Conservation (phyloP, 768 basidiomycete species). For the Lyophyllum shimeji region DNA sequence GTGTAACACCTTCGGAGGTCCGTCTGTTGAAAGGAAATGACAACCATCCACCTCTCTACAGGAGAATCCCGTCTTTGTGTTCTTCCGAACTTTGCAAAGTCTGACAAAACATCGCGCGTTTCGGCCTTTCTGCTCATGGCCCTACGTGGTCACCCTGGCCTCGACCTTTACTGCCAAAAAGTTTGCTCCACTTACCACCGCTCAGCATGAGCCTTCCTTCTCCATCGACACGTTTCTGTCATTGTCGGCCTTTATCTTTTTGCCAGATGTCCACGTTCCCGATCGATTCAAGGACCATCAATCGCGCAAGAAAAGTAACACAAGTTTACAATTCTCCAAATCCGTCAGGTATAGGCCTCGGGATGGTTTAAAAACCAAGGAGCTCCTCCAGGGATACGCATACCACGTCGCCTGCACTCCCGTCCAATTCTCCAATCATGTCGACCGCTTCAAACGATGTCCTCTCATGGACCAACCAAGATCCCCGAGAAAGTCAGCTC, state of each 20-base stretch:
- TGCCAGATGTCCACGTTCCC: conserved; percentile 72
- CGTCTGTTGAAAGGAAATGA: conserved; percentile 12
- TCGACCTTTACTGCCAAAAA: conserved; percentile 58
- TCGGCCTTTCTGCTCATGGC: conserved; percentile 57
- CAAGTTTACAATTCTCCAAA: conserved; percentile 41
- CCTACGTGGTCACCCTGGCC: conserved; percentile 66
- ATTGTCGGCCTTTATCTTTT: conserved; percentile 70
- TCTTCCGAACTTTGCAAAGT: conserved; percentile 20
- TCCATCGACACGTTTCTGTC: conserved; percentile 70
- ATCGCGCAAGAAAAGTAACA: conserved; percentile 39
- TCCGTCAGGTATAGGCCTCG: conserved; percentile 59
- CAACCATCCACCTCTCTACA: conserved; percentile 10
- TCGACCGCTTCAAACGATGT: conserved; percentile 60
- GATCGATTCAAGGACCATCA: conserved; percentile 65
- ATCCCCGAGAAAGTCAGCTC: conserved; percentile 79
- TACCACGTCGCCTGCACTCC: conserved; percentile 22
- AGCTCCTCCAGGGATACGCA: conserved; percentile 20
- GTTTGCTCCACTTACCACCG: conserved; percentile 71
- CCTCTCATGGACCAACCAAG: conserved; percentile 85
- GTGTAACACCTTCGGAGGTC: conserved; percentile 3
- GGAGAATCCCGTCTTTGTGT: conserved; percentile 18
- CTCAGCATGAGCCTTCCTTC: conserved; percentile 63
- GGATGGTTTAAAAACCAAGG: conserved; percentile 28
- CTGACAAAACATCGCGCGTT: conserved; percentile 44
- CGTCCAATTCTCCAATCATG: conserved; percentile 37